phyloP scores from a whole-genome alignment of 2,329 filamentous ascomycete species.

The Colletotrichum tabaci region DNA sequence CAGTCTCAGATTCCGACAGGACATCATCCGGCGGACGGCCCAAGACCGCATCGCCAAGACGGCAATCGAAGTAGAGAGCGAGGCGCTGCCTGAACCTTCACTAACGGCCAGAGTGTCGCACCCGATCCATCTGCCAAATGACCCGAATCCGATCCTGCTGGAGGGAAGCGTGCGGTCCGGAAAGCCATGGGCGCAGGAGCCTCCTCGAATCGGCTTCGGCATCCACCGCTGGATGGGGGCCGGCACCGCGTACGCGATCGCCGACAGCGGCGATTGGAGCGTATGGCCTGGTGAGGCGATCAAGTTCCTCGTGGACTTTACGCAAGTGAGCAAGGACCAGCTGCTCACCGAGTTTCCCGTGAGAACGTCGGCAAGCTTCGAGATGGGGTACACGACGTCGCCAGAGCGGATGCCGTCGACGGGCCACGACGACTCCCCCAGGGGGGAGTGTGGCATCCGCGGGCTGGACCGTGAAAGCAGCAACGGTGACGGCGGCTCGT shows the following conservation, averaged over 20 bases:
- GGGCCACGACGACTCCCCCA: conserved; percentile 50
- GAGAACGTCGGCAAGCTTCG: conserved; percentile 54
- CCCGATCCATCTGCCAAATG: conserved; percentile 48
- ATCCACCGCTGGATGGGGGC: conserved; percentile 51
- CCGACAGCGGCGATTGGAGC: conserved; percentile 60
- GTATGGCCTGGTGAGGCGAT: conserved; percentile 48
- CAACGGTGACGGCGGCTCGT: conserved; percentile 49
- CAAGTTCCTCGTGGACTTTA: conserved; percentile 52
- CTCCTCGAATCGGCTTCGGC: conserved; percentile 51
- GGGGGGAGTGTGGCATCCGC: conserved; percentile 53
- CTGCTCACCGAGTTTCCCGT: conserved; percentile 50
- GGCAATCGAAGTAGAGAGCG: conserved; percentile 54
- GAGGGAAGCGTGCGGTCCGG: conserved; percentile 53
- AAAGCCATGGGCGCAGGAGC: conserved; percentile 41
- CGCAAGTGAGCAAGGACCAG: conserved; percentile 49
- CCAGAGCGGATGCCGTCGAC: conserved; percentile 51
- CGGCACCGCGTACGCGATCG: conserved; percentile 56
- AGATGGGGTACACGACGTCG: conserved; percentile 58
- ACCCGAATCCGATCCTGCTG: conserved; percentile 52
- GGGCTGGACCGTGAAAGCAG: conserved; percentile 55
- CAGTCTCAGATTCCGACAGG: conserved; percentile 56
- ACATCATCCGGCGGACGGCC: conserved; percentile 48
- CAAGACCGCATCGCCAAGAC: conserved; percentile 42
- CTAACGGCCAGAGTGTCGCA: conserved; percentile 56
- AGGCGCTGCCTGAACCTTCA: conserved; percentile 56